A percentile compares a stretch with the other conserved stretches of the same genome.
These are phyloP conservation scores for Verticillium tricorpus DNA, from an alignment of 2,329 filamentous ascomycete species.

Conservation along the genomic window DNA sequence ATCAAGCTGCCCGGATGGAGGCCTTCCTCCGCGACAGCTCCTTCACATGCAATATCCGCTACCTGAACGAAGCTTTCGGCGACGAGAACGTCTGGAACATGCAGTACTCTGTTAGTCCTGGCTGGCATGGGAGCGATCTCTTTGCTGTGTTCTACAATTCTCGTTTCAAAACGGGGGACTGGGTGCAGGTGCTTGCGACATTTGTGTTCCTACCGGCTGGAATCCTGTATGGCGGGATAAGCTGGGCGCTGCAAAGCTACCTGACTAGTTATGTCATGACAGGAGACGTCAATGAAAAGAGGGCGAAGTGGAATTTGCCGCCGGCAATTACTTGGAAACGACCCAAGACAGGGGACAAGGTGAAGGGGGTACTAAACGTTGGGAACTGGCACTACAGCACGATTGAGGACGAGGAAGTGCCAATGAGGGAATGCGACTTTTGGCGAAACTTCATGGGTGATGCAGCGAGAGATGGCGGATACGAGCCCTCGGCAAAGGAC, in stretches of 20 bases:
- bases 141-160: constrained; percentile 34
- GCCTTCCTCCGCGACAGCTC: constrained; percentile 27
- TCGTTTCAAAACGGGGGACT: constrained; percentile 19
- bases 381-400: constrained; percentile 25
- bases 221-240: constrained; percentile 26
- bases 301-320: constrained; percentile 24
- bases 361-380: constrained; percentile 26
- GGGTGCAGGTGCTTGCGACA: constrained; percentile 17
- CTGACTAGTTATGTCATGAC: constrained; percentile 31
- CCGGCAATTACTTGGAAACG: constrained; percentile 28
- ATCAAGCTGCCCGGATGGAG: constrained; percentile 21
- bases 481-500: neutral
- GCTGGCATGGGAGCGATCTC: constrained; percentile 34
- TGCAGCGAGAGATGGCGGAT: neutral
- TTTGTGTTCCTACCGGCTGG: constrained; percentile 24
- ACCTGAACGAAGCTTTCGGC: constrained; percentile 30
- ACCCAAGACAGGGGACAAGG: constrained; percentile 20
- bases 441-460: constrained; percentile 17
- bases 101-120: constrained; percentile 34
- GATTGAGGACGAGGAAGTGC: constrained; percentile 22
- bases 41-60: constrained; percentile 31
- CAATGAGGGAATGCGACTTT: constrained; percentile 25
- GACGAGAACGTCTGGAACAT: constrained; percentile 30
- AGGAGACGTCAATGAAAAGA: constrained; percentile 33
- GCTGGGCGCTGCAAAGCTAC: constrained; percentile 33